Evolutionary conservation across 345 rosid genomes (phyloP).

Genomic region (Mallotus nudiflorus): DNA sequence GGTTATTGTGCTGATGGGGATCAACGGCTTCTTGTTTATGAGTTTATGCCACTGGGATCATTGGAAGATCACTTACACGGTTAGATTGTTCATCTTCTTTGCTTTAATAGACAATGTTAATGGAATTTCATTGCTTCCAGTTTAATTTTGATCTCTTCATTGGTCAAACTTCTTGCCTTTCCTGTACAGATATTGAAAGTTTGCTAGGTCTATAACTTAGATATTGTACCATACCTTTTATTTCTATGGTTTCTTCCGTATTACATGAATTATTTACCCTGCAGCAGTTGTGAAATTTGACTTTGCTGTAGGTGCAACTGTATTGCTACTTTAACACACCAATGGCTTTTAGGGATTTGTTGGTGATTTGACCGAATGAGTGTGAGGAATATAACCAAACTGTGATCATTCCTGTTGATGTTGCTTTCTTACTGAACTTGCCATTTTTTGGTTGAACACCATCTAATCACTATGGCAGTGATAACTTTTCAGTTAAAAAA

Average conservation of each 20-base stretch:
- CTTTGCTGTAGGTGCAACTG: not conserved
- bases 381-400: not conserved
- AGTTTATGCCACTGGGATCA: constrained; percentile 93
- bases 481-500: not conserved
- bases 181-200: not conserved
- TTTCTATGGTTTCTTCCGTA: not conserved
- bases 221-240: no score
- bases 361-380: not conserved
- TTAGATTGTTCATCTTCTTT: constrained; percentile 30
- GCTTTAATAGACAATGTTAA: not conserved
- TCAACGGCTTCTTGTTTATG: constrained; percentile 94
- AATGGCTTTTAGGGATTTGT: not conserved
- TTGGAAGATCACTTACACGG: constrained; percentile 99
- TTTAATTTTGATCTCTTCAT: not conserved
- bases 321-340: not conserved
- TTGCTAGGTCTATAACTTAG: not conserved
- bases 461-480: not conserved
- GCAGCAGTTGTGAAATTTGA: no score
- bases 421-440: not conserved
- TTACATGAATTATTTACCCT: not conserved
- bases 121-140: no score
- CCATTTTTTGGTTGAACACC: not conserved
- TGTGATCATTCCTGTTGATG: not conserved
- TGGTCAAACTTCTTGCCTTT: not conserved
- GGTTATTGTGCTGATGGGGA: constrained; percentile 99